phyloP scores from a whole-genome alignment of 495 filamentous ascomycete genomes.

The Trichoderma orchidacearum region DNA sequence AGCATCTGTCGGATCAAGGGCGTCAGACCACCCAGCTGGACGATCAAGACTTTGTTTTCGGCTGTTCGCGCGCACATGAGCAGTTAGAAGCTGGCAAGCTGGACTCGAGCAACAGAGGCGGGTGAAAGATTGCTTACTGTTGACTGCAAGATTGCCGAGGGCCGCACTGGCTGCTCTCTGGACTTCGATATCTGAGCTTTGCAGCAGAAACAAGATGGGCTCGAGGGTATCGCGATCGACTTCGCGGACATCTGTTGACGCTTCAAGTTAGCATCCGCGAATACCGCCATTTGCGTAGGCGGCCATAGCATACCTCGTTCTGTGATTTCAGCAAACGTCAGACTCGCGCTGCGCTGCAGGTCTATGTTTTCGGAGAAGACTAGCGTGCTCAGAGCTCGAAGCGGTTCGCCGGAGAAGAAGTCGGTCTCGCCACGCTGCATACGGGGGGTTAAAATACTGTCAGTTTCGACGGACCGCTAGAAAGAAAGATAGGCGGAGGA shows the following conservation, averaged over 20 bases:
- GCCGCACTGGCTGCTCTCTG: constrained; percentile 94
- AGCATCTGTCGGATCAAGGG: constrained; percentile 97
- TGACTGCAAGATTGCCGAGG: constrained; percentile 90
- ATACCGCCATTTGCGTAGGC: not conserved
- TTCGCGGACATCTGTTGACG: constrained; percentile 77
- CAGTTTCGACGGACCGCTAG: not conserved
- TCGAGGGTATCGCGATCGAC: constrained; percentile 91
- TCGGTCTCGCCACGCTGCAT: constrained; percentile 79
- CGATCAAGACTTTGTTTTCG: constrained; percentile 95
- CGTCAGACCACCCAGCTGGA: constrained; percentile 74
- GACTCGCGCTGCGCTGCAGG: constrained; percentile 87
- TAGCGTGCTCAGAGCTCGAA: constrained; percentile 83
- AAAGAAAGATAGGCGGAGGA: not conserved
- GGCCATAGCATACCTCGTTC: constrained; percentile 62
- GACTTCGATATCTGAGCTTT: constrained; percentile 92
- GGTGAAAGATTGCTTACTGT: constrained; percentile 50
- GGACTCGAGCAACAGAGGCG: not conserved
- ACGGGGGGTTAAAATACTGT: not conserved
- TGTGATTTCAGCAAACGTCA: constrained; percentile 98
- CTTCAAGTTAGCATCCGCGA: constrained; percentile 9
- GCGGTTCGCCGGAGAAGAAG: constrained; percentile 96
- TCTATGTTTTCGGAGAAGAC: constrained; percentile 99
- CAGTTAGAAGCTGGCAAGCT: constrained; percentile 28
- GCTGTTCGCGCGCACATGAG: constrained; percentile 32
- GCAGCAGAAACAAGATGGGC: constrained; percentile 87